These are phyloP conservation scores for Metarhizium sp. DNA, from an alignment of 2,329 filamentous ascomycete genomes.

Conservation along the genomic window DNA sequence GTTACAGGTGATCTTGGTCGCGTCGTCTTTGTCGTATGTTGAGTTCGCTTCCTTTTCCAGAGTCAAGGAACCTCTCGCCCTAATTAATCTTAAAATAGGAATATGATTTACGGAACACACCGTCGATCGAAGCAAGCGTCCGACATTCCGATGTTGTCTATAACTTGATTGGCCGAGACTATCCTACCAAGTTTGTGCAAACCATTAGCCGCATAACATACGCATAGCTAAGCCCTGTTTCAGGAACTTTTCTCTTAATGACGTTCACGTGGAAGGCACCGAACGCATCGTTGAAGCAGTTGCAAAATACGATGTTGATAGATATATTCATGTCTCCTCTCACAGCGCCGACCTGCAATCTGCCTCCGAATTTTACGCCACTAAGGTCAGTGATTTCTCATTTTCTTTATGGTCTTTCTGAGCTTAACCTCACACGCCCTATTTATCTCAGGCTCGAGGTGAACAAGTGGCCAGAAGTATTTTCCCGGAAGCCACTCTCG, in stretches of 20 bases:
- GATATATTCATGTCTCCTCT: constrained; percentile 93
- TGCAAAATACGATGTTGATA: constrained; percentile 95
- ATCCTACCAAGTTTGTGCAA: constrained; percentile 75
- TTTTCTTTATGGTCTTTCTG: neutral
- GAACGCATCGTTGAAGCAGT: constrained; percentile 89
- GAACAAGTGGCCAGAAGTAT: constrained; percentile 79
- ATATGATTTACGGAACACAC: constrained; percentile 88
- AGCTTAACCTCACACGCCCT: neutral
- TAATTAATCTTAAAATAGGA: constrained; percentile 47
- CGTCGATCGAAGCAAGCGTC: constrained; percentile 93
- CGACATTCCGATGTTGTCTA: constrained; percentile 96
- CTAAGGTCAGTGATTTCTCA: constrained; percentile 58
- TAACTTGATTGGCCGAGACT: constrained; percentile 89
- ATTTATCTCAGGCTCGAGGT: constrained; percentile 50
- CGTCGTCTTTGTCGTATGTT: constrained; percentile 72
- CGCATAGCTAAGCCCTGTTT: constrained; percentile 11
- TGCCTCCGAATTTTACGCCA: constrained; percentile 78
- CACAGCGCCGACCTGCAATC: constrained; percentile 81
- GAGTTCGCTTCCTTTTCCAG: neutral
- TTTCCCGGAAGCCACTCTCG: constrained; percentile 95
- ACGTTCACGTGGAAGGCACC: constrained; percentile 87
- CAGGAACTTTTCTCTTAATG: constrained; percentile 86
- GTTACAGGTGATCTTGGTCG: constrained; percentile 89
- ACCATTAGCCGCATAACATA: neutral
- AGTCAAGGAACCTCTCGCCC: neutral